These are phyloP conservation scores for Apiotrichum veenhuisii DNA, from an alignment of 1,284 basidiomycete species.

Conservation along the genomic window DNA sequence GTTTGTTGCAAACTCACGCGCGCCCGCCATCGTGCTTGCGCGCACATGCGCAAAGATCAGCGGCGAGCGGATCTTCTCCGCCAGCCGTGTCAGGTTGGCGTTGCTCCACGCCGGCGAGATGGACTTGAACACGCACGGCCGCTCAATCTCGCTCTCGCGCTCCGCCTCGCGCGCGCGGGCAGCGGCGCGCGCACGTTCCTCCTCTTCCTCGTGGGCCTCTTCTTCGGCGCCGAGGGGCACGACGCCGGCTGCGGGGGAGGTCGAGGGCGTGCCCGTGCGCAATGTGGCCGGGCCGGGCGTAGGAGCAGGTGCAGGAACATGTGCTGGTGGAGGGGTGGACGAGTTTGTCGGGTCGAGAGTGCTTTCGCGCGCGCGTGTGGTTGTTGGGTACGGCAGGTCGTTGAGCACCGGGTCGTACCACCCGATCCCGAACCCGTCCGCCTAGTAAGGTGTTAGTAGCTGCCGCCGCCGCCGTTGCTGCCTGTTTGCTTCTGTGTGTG, in stretches of 20 bases:
- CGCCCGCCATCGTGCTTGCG: slow-evolving; percentile 63
- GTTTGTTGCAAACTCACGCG: too few species aligned
- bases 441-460: slow-evolving; percentile 46
- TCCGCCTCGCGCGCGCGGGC: slow-evolving; percentile 31
- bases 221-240: slow-evolving; percentile 7
- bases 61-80: slow-evolving; percentile 91
- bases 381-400: not conserved
- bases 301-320: not conserved
- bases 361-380: not conserved
- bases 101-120: slow-evolving; percentile 97
- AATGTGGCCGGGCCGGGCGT: slow-evolving; percentile 7
- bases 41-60: slow-evolving; percentile 92
- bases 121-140: slow-evolving; percentile 95
- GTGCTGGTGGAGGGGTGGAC: not conserved
- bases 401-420: slow-evolving; percentile 51
- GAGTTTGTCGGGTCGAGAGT: not conserved
- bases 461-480: not conserved
- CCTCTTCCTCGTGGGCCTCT: slow-evolving; percentile 13
- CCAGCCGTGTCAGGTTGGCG: slow-evolving; percentile 77
- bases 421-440: slow-evolving; percentile 96
- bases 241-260: not conserved
- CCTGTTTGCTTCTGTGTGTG: not conserved
- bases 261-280: slow-evolving; percentile 13
- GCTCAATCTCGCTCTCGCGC: slow-evolving; percentile 68
- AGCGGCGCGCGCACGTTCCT: slow-evolving; percentile 24